phyloP scores from a whole-genome alignment of 306 rosid genomes.

The Ceratonia siliqua region DNA sequence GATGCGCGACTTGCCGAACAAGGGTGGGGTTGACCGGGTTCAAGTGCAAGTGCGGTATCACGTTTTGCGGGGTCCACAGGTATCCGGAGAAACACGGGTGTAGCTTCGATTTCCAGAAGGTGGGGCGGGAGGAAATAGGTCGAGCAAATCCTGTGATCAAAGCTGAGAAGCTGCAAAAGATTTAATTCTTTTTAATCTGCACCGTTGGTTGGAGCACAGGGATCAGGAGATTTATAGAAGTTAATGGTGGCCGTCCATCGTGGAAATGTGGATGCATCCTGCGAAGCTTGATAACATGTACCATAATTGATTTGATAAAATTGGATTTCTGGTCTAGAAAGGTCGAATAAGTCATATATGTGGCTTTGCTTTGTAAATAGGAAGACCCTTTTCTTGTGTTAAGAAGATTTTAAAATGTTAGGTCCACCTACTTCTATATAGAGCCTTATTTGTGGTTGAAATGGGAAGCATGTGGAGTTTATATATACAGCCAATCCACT shows the following conservation, averaged over 20 bases:
- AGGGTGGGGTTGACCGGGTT: constrained; percentile 86
- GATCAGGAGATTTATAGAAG: neutral
- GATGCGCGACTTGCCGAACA: constrained; percentile 74
- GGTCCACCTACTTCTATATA: constrained; percentile 22
- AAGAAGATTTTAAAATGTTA: neutral
- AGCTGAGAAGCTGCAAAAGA: constrained; percentile 73
- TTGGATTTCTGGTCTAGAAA: neutral
- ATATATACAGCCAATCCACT: constrained; percentile 19
- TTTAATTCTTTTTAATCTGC: constrained; percentile 53
- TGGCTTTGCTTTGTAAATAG: constrained; percentile 34
- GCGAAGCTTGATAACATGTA: neutral
- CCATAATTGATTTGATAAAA: constrained; percentile 30
- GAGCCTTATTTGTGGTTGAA: constrained; percentile 22
- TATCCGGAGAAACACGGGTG: constrained; percentile 92
- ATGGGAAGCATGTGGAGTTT: constrained; percentile 13
- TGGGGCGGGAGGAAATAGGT: constrained; percentile 84
- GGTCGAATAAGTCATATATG: constrained; percentile 35
- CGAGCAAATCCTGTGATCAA: constrained; percentile 78
- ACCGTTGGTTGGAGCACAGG: constrained; percentile 18
- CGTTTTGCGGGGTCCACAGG: constrained; percentile 87
- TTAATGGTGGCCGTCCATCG: constrained; percentile 30
- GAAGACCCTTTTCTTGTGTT: neutral
- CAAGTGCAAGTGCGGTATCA: constrained; percentile 74
- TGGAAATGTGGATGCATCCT: neutral
- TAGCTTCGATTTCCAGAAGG: constrained; percentile 70